Evolutionary conservation across 768 basidiomycete species (phyloP).

Genomic region (Serendipita sp.): DNA sequence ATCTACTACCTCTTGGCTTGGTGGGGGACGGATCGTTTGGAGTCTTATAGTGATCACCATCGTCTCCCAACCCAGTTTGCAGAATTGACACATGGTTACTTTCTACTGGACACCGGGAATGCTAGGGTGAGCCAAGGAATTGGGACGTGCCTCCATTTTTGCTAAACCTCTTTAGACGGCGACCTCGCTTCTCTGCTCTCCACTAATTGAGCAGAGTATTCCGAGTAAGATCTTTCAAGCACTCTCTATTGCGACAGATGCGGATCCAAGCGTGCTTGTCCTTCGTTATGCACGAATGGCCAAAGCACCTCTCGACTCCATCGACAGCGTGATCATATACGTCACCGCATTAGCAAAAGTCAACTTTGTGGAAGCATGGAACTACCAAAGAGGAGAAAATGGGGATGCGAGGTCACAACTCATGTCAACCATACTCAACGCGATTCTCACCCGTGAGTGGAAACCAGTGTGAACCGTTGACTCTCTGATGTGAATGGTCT

Average conservation of each 20-base stretch:
- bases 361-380: conserved; percentile 3
- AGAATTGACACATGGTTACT: background rate
- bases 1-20: conserved; percentile 3
- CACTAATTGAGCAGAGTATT: background rate
- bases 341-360: background rate
- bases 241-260: conserved; percentile 1
- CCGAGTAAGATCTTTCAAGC: background rate
- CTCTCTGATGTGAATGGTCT: background rate
- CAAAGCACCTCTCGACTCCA: background rate
- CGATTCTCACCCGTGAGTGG: background rate
- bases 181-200: background rate
- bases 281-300: conserved; percentile 5
- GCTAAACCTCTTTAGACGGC: background rate
- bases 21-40: background rate
- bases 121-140: background rate
- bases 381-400: background rate
- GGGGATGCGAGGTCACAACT: background rate
- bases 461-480: too few species aligned
- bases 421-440: background rate
- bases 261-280: background rate
- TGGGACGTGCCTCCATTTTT: background rate
- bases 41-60: background rate
- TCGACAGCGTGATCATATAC: background rate
- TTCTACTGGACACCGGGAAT: background rate
- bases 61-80: background rate